These are phyloP conservation scores for Fusarium marasasianum DNA, from an alignment of 2,329 filamentous ascomycete genomes.

Conservation along the genomic window DNA sequence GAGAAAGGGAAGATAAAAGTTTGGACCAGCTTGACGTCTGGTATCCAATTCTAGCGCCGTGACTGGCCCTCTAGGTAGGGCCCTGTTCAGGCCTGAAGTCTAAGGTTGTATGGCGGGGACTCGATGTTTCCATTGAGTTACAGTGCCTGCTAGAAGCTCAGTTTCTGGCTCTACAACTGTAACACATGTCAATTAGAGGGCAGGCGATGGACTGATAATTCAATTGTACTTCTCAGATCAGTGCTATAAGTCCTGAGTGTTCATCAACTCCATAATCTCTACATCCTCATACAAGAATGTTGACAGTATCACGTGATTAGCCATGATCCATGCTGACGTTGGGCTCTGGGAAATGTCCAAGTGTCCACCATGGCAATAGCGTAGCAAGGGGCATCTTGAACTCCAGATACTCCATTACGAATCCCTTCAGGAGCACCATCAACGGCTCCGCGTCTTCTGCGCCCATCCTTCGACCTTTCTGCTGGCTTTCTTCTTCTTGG, in stretches of 20 bases:
- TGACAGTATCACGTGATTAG: slow-evolving; percentile 12
- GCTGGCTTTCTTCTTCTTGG: slow-evolving; percentile 27
- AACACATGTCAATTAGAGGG: not conserved
- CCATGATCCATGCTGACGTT: slow-evolving; percentile 35
- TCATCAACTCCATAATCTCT: not conserved
- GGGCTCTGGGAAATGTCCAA: slow-evolving; percentile 40
- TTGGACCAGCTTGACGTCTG: slow-evolving; percentile 30
- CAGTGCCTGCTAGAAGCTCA: not conserved
- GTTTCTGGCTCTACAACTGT: not conserved
- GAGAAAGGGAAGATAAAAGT: slow-evolving; percentile 46
- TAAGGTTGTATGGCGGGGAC: slow-evolving; percentile 44
- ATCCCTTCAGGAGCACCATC: slow-evolving; percentile 15
- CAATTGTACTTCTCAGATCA: not conserved
- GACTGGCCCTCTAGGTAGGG: slow-evolving; percentile 26
- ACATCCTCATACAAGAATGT: not conserved
- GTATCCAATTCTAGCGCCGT: slow-evolving; percentile 30
- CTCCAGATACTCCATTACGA: slow-evolving; percentile 21
- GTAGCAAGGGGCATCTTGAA: slow-evolving; percentile 40
- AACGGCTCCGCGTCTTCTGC: slow-evolving; percentile 13
- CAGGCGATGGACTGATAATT: not conserved
- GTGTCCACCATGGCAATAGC: slow-evolving; percentile 42
- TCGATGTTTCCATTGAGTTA: not conserved
- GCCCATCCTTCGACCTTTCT: not conserved
- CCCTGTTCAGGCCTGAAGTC: slow-evolving; percentile 47
- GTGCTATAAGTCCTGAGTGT: not conserved